Base-by-base conservation (phyloP, 495 filamentous ascomycete genomes). In the Eremomyces bilateralis region DNA sequence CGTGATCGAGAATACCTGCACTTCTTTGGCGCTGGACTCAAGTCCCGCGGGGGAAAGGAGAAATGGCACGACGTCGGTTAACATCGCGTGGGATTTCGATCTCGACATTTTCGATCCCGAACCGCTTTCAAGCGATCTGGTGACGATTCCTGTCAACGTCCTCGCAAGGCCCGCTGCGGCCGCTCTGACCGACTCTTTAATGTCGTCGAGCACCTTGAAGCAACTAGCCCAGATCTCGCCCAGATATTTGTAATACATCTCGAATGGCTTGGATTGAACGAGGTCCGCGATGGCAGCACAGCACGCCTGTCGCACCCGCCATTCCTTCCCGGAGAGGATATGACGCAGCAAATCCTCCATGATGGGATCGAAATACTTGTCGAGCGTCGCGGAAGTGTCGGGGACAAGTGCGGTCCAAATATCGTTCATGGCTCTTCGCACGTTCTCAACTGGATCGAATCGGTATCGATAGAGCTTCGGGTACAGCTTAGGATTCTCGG, bases 381-480 rank as follows among this genome's bases (percentile, higher is more conserved):
- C 70, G 33, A 92, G 61, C 15, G 76, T 76, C 4, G 64, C 62
- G 2, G 65, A 69, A 6, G 76, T 63, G 38, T 93, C 81, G 49
- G 82, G 88, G 36, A 95, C 80, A 21, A 95, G 51, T 0, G 85
- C 73, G 45, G 76, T 78, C 88, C 88, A 95, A 42, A 97, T 97
- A 36, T 85, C 79, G 40, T 88, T 82, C 88, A 97, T 97, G 3
- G 84, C 84, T 29, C 73, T 71, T 47, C 80, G 79, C 15, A 95
- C 88, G 49, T 81, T 84, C 3, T 73, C 67, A 48, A 91, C 93
- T 0, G 88, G 88, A 53, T 97, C 88, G 33, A 93, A 94, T 15
- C 80, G 63, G 57, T 94, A 97, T 21, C 88, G 69, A 52, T 77
- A 97, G 4, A 97, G 63, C 51, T 93, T 93, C 1, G 83, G 80